phyloP scores from a whole-genome alignment of 169 alveolate genomes.

The Perkinsus olseni region DNA sequence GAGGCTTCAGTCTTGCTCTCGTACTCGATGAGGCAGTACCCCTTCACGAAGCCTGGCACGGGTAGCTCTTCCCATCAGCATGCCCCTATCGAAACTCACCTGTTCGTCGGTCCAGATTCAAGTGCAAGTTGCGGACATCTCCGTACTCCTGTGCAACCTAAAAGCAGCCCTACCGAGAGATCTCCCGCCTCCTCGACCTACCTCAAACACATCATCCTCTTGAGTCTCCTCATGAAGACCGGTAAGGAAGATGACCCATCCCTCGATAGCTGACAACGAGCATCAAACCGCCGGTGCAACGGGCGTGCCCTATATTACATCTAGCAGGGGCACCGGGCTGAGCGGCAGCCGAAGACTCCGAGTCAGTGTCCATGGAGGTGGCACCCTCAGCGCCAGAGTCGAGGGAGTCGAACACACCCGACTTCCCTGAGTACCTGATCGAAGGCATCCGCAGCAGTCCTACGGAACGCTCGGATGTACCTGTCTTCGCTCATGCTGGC shows the following conservation, averaged over 20 bases:
- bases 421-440: not conserved
- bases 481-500: not conserved
- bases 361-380: not conserved
- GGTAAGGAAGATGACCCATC: constrained; percentile 75
- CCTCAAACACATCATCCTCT: constrained; percentile 82
- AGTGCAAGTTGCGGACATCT: constrained; percentile 70
- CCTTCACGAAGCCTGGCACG: constrained; percentile 19
- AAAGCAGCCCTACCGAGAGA: not conserved
- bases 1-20: constrained; percentile 23
- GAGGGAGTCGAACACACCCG: not conserved
- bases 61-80: not conserved
- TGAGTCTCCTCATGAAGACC: constrained; percentile 79
- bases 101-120: constrained; percentile 82
- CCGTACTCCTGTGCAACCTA: constrained; percentile 59
- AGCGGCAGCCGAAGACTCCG: not conserved
- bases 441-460: not conserved
- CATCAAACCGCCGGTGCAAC: not conserved
- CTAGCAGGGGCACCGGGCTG: not conserved
- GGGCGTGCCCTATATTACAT: not conserved
- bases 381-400: not conserved
- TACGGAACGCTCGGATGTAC: not conserved
- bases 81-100: constrained; percentile 40
- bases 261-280: constrained; percentile 66
- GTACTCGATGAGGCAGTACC: constrained; percentile 32
- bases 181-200: too few species aligned